Evolutionary conservation across 306 rosid species (phyloP).

Genomic region (Trifolium repens): DNA sequence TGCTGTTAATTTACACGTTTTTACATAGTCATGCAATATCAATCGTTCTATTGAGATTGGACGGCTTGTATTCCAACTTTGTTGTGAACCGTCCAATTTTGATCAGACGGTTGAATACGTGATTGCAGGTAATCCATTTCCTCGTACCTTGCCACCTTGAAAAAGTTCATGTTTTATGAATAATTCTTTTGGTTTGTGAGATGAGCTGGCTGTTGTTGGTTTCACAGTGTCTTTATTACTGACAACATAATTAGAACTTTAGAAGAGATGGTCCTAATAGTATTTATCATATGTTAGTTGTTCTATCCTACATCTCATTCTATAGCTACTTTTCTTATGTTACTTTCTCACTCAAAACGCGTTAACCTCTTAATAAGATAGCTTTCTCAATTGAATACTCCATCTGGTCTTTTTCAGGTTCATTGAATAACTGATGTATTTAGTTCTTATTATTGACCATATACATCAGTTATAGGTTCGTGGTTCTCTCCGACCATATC

Average conservation of each 20-base stretch:
- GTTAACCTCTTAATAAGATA: not conserved
- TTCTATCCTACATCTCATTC: not conserved
- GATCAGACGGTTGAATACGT: not conserved
- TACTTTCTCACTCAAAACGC: not conserved
- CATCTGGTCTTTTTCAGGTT: too few relatives aligned
- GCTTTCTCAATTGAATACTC: too few relatives aligned
- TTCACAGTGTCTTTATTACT: not conserved
- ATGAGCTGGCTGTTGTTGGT: not conserved
- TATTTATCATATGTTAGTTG: not conserved
- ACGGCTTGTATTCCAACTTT: not conserved
- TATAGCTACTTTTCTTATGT: not conserved
- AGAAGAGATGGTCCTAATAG: not conserved
- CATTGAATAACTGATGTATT: too few relatives aligned
- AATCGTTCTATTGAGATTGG: not conserved
- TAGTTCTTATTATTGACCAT: too few relatives aligned
- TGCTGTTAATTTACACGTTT: not conserved
- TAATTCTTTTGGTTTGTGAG: not conserved
- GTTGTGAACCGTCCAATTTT: too few relatives aligned
- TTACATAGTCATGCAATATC: not conserved
- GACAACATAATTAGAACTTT: not conserved
- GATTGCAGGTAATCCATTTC: not conserved
- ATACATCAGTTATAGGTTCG: not conserved
- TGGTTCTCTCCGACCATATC: not conserved
- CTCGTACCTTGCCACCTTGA: not conserved
- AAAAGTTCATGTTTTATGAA: conserved; percentile 16